Percentiles rank a stretch among this genome's conserved stretches.
Evolutionary conservation across 176 grass and related monocot species (phyloP).

Genomic region (Rhipidocladum racemiflorum): DNA sequence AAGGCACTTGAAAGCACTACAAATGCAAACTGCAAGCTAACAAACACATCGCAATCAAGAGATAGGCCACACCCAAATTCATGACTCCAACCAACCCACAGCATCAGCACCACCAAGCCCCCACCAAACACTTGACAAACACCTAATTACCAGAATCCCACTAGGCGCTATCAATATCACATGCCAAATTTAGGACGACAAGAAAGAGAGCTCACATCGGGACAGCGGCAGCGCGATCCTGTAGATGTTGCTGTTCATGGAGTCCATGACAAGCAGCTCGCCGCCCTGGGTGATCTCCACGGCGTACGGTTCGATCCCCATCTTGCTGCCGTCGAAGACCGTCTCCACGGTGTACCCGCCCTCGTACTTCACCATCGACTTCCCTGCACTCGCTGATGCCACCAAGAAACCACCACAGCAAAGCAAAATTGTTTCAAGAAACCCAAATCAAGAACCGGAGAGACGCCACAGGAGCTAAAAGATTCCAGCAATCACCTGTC

Average conservation of each 20-base stretch:
- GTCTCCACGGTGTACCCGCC: constrained; percentile 94
- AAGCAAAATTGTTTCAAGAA: constrained; percentile 20
- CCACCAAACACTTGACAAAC: constrained; percentile 26
- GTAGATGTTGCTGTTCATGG: constrained; percentile 94
- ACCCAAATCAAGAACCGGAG: constrained; percentile 7
- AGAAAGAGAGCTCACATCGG: constrained; percentile 56
- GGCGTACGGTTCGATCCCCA: constrained; percentile 85
- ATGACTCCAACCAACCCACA: constrained; percentile 44
- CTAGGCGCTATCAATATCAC: constrained; percentile 11
- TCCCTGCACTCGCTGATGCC: constrained; percentile 47
- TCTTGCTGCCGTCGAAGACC: constrained; percentile 95
- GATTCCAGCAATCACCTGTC: constrained; percentile 41
- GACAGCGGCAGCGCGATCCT: constrained; percentile 84
- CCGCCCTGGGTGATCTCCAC: constrained; percentile 77
- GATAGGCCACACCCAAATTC: constrained; percentile 33
- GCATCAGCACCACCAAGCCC: constrained; percentile 27
- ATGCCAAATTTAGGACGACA: constrained; percentile 37
- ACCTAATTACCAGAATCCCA: constrained; percentile 44
- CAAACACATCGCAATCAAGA: constrained; percentile 48
- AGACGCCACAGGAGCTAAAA: background rate
- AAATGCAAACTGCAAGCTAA: constrained; percentile 28
- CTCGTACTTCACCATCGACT: constrained; percentile 94
- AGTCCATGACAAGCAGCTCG: constrained; percentile 90
- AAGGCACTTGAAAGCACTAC: constrained; percentile 12
- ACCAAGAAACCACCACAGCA: background rate